A percentile compares a stretch with the other conserved stretches of the same genome.
Conservation (phyloP, 768 basidiomycete genomes). For the Boletus sp. region DNA sequence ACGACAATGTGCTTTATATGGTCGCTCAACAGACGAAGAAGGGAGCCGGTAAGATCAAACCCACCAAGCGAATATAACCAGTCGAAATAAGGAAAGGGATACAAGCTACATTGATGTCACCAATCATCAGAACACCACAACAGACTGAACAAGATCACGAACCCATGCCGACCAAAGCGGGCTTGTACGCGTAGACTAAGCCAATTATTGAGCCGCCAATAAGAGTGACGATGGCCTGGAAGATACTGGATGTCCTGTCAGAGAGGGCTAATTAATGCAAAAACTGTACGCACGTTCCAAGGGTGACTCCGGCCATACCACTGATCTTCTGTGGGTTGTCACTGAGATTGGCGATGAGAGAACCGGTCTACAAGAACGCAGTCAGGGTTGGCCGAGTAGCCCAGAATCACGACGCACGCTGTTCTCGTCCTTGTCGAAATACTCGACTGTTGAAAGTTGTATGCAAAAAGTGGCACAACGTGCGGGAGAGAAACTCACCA, state of each 20-base stretch:
- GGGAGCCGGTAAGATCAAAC: conserved; percentile 14
- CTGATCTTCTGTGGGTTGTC: conserved; percentile 89
- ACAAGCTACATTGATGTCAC: conserved; percentile 41
- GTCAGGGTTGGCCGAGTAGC: background rate
- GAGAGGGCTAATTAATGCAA: background rate
- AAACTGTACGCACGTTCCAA: conserved; percentile 62
- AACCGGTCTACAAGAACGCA: conserved; percentile 56
- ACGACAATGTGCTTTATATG: conserved; percentile 70
- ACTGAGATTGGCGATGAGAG: conserved; percentile 72
- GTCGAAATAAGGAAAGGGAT: conserved; percentile 64
- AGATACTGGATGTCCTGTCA: conserved; percentile 47
- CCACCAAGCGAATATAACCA: conserved; percentile 80
- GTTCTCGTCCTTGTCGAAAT: conserved; percentile 86
- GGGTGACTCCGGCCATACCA: conserved; percentile 82
- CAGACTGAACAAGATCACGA: background rate
- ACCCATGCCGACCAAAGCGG: conserved; percentile 74
- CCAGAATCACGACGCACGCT: conserved; percentile 42
- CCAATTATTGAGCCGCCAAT: conserved; percentile 73
- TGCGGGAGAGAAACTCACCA: conserved; percentile 40
- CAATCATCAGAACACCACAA: background rate
- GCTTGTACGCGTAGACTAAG: conserved; percentile 70
- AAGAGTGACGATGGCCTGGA: conserved; percentile 73
- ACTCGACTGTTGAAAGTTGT: conserved; percentile 56
- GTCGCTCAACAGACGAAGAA: conserved; percentile 5
- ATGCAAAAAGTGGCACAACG: background rate